A percentile compares a stretch with the other conserved stretches of the same genome.
phyloP scores from a whole-genome alignment of 805 yeast genomes.

The Kazachstania viticola region DNA sequence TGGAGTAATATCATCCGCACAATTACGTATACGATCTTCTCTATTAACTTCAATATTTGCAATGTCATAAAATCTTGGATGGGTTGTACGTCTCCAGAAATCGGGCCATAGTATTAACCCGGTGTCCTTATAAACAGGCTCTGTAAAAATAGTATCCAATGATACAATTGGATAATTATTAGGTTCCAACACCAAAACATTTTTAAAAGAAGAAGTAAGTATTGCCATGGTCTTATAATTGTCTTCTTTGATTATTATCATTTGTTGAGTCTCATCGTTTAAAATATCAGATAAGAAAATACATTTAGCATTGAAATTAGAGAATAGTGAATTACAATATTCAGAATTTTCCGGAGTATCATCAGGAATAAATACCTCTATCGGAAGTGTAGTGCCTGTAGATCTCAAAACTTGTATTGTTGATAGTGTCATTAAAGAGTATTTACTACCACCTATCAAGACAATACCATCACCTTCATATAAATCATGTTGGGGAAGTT shows the following conservation, averaged over 20 bases:
- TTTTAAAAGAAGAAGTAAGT: constrained; percentile 60
- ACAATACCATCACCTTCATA: constrained; percentile 50
- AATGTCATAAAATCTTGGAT: constrained; percentile 60
- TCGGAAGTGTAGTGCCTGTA: constrained; percentile 57
- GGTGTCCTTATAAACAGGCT: constrained; percentile 37
- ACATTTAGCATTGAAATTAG: constrained; percentile 54
- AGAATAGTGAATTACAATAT: constrained; percentile 54
- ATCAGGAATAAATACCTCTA: constrained; percentile 72
- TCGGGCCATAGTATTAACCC: constrained; percentile 71
- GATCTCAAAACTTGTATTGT: constrained; percentile 46
- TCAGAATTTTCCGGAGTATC: constrained; percentile 56
- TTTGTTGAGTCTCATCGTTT: constrained; percentile 31
- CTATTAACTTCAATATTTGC: constrained; percentile 43
- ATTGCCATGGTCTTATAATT: constrained; percentile 64
- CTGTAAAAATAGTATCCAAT: constrained; percentile 50
- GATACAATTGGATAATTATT: constrained; percentile 62
- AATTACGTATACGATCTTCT: constrained; percentile 28
- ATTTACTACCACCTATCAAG: constrained; percentile 65
- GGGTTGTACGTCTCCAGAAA: constrained; percentile 76
- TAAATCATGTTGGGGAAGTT: constrained; percentile 10
- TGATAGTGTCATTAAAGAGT: constrained; percentile 49
- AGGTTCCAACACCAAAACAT: constrained; percentile 61
- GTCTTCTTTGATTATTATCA: constrained; percentile 38
- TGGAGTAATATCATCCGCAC: constrained; percentile 28
- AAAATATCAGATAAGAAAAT: constrained; percentile 39